Evolutionary conservation across 1,284 basidiomycete genomes (phyloP).

Genomic region (Cryptococcus neoformans): DNA sequence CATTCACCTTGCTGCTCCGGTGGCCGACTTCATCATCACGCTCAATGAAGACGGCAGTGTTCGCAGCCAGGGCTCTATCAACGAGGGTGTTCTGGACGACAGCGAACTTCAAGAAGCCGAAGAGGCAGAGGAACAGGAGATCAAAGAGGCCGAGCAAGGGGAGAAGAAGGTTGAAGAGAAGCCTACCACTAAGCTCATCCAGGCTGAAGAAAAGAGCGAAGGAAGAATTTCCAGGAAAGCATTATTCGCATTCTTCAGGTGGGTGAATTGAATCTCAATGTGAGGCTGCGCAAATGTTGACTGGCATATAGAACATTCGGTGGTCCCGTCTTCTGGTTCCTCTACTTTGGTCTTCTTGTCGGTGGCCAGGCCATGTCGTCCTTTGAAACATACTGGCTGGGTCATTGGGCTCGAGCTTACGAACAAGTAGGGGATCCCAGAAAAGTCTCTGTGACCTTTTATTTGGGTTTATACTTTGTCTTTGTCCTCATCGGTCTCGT

Average conservation of each 20-base stretch:
- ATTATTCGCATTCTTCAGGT: conserved; percentile 50
- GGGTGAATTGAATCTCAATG: conserved; percentile 8
- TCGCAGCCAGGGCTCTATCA: conserved; percentile 38
- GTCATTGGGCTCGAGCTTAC: conserved; percentile 61
- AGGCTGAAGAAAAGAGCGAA: conserved; percentile 60
- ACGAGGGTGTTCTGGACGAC: conserved; percentile 19
- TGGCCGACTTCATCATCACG: conserved; percentile 63
- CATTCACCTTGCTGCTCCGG: conserved; percentile 61
- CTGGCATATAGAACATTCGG: conserved; percentile 38
- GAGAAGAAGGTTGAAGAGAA: conserved; percentile 43
- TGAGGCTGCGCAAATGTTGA: conserved; percentile 1
- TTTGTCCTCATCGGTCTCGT: conserved; percentile 38
- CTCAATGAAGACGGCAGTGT: conserved; percentile 56
- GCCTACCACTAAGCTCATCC: conserved; percentile 49
- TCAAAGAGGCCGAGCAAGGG: conserved; percentile 43
- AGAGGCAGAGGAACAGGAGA: conserved; percentile 34
- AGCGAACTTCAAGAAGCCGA: conserved; percentile 44
- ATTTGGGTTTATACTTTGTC: conserved; percentile 54
- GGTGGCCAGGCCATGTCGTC: conserved; percentile 41
- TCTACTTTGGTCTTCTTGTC: conserved; percentile 37
- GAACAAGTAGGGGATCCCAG: conserved; percentile 40
- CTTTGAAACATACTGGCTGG: conserved; percentile 59
- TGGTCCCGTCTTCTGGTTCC: conserved; percentile 50
- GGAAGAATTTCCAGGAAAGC: conserved; percentile 54
- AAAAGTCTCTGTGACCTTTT: conserved; percentile 46